These are phyloP conservation scores for Starmerella sp. DNA, from an alignment of 805 yeast genomes.

Conservation along the genomic window DNA sequence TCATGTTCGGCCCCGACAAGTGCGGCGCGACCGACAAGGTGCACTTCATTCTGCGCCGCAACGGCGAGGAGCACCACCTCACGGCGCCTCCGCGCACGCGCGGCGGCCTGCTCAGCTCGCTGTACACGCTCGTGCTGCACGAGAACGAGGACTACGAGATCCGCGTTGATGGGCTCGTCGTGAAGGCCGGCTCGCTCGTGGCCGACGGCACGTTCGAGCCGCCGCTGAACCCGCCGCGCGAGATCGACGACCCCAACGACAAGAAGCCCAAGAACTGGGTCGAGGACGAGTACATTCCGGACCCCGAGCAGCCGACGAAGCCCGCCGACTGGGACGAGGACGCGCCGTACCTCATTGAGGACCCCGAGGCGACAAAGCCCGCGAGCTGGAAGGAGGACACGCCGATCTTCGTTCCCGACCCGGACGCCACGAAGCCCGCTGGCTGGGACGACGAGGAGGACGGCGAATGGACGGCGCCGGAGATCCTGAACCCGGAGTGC, in stretches of 20 bases:
- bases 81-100: constrained; percentile 50
- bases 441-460: constrained; percentile 88
- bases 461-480: constrained; percentile 72
- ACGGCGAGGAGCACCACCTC: constrained; percentile 58
- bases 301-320: constrained; percentile 50
- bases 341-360: constrained; percentile 52
- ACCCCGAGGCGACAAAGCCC: constrained; percentile 60
- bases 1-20: constrained; percentile 92
- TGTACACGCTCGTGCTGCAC: constrained; percentile 67
- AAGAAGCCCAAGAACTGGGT: constrained; percentile 75
- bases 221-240: constrained; percentile 52
- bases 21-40: constrained; percentile 75
- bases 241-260: constrained; percentile 47
- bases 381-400: constrained; percentile 66
- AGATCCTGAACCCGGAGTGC: constrained; percentile 63
- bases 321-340: constrained; percentile 81
- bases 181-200: constrained; percentile 56
- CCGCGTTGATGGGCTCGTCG: constrained; percentile 68
- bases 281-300: constrained; percentile 54
- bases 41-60: constrained; percentile 59
- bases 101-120: constrained; percentile 40
- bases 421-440: constrained; percentile 54
- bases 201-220: constrained; percentile 51
- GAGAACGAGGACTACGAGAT: constrained; percentile 63
- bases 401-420: constrained; percentile 51